Base-by-base conservation (phyloP, 306 rosid species). In the Rosa multiflora region DNA sequence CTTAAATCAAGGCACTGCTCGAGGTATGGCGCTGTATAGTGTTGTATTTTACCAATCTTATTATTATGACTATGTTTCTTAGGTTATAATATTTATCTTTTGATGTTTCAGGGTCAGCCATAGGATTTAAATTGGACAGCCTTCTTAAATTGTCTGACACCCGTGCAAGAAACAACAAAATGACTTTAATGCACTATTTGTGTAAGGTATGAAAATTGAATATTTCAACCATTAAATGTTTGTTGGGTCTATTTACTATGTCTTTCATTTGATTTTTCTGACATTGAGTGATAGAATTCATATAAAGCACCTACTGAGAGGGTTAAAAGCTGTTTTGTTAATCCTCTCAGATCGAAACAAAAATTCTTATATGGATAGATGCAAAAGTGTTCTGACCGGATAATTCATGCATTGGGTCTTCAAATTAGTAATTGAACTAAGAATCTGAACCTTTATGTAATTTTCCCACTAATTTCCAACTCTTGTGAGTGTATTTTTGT, bases 141-240 rank as follows among this genome's bases (percentile, higher is more conserved):
- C 98, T 95, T 82, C 99, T 95, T 76, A 95, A 95, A 80, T 87
- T 95, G 85, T 92, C 99, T 68, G 98, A 95, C 78, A 95, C 99
- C 55, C 99, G 98, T 67, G 99, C 99, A 79, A 95, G 91, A 88
- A 95, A 95, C 86, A 95, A 92, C 89, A 95, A 92, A 84, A 95
- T 95, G 99, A 95, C 99, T 78, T 88, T 95, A 80, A 92, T 95
- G 99, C 99, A 95, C 89, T 95, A 95, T 89, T 83, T 95, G 89
- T 92, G 99, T 83, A 95, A 95, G 99, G 99, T 95, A 87, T 56
- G 69, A 63, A 73, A 73, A 49, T 58, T 62, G 69, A 76, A 79
- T 56, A 49, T 49, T 37, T 72, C 3, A 18, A 72, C 32, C 11
- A 0, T 35, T 32, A 13, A 1, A 63, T 11, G 43, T 63, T 21